Conservation (phyloP, 495 filamentous ascomycete genomes). For the Penicillium coprophilum region DNA sequence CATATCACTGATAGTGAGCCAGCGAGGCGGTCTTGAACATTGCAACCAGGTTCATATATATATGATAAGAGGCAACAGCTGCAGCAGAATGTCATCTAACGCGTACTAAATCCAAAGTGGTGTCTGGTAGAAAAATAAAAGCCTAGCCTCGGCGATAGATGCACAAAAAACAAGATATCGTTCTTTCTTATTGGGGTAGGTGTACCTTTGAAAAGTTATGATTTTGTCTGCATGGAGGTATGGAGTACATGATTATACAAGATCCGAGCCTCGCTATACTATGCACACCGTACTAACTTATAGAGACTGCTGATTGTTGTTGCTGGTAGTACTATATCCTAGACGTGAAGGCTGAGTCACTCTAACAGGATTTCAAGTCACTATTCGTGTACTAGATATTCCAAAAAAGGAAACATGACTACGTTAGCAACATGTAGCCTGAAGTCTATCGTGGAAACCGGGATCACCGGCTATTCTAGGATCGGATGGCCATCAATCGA, state of each 20-base stretch:
- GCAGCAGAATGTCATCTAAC: neutral
- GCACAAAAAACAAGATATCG: neutral
- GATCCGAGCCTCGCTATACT: constrained; percentile 3
- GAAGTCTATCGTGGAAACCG: neutral
- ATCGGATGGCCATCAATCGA: neutral
- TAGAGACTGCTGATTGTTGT: neutral
- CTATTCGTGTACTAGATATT: neutral
- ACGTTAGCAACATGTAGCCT: neutral
- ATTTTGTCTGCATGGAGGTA: constrained; percentile 14
- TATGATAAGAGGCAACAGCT: neutral
- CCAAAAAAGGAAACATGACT: neutral
- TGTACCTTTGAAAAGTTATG: constrained; percentile 4
- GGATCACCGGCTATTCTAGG: neutral
- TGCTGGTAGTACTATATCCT: neutral
- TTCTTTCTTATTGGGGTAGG: neutral
- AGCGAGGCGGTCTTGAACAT: neutral
- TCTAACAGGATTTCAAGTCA: neutral
- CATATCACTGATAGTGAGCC: no score
- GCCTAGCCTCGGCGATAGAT: neutral
- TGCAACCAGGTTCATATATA: neutral
- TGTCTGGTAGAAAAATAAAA: neutral
- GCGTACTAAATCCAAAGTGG: neutral
- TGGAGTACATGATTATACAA: constrained; percentile 10
- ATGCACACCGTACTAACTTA: neutral
- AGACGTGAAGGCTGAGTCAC: constrained; percentile 1